phyloP scores from a whole-genome alignment of 1,284 basidiomycete species.

The Apiotrichum montevideense region DNA sequence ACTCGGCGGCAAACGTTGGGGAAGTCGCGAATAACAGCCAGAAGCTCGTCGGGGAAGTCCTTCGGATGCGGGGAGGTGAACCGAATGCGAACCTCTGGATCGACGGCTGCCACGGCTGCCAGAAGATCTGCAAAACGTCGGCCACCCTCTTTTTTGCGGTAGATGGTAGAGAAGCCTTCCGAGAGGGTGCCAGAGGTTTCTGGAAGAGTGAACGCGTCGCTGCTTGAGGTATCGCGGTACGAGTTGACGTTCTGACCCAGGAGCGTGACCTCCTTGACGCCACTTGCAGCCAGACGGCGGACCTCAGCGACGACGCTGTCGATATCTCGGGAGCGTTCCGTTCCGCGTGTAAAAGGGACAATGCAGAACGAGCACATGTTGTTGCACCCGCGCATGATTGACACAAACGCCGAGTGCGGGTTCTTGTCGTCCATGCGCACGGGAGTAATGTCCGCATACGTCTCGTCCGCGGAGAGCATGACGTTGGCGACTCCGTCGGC shows the following conservation, averaged over 20 bases:
- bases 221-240: constrained; percentile 4
- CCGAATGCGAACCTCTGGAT: constrained; percentile 2
- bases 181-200: background rate
- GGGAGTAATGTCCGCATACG: constrained; percentile 5
- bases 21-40: constrained; percentile 3
- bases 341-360: constrained; percentile 2
- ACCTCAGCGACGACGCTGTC: constrained; percentile 4
- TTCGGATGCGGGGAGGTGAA: constrained; percentile 4
- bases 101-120: constrained; percentile 1
- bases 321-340: constrained; percentile 2
- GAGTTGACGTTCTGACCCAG: constrained; percentile 7
- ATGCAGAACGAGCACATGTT: constrained; percentile 8
- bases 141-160: constrained; percentile 1
- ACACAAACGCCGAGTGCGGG: constrained; percentile 2
- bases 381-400: constrained; percentile 6
- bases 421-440: constrained; percentile 7
- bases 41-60: constrained; percentile 4
- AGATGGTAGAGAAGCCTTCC: constrained; percentile 2
- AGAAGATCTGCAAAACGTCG: constrained; percentile 3
- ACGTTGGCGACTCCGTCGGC: constrained; percentile 6
- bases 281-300: background rate
- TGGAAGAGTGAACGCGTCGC: background rate
- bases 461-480: constrained; percentile 5
- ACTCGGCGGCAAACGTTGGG: constrained; percentile 5
- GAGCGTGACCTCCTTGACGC: constrained; percentile 4